phyloP scores from a whole-genome alignment of 352 stramenopile genomes.

The Pythium rhizo-oryzae region DNA sequence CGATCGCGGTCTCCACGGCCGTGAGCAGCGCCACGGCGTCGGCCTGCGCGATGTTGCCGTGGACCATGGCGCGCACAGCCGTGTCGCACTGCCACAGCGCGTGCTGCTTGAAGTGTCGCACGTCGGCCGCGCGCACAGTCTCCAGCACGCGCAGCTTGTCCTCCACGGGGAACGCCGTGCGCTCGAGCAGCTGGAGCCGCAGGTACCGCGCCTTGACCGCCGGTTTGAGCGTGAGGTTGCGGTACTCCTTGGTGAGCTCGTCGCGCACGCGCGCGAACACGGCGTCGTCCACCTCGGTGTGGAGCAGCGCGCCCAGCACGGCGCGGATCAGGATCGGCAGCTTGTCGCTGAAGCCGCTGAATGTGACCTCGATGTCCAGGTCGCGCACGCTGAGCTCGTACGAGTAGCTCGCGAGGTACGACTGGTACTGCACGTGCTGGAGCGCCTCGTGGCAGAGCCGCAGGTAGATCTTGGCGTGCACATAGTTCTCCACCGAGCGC shows the following conservation, averaged over 20 bases:
- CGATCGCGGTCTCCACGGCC: conserved; percentile 34
- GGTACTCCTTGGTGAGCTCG: conserved; percentile 68
- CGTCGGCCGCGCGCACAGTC: conserved; percentile 3
- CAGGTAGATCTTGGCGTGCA: conserved; percentile 71
- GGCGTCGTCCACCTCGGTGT: conserved; percentile 31
- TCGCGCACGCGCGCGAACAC: conserved; percentile 55
- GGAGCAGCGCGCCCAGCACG: conserved; percentile 49
- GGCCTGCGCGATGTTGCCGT: conserved; percentile 60
- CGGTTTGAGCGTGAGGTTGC: conserved; percentile 69
- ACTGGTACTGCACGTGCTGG: conserved; percentile 69
- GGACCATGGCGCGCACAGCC: conserved; percentile 47
- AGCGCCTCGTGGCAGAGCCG: conserved; percentile 66
- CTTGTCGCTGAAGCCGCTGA: conserved; percentile 76
- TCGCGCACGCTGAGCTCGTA: conserved; percentile 67
- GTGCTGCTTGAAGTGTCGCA: conserved; percentile 27
- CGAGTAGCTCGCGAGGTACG: conserved; percentile 52
- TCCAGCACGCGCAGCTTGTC: conserved; percentile 56
- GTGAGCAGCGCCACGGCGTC: conserved; percentile 42
- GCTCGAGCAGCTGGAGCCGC: conserved; percentile 70
- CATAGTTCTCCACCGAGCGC: conserved; percentile 41
- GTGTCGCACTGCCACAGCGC: conserved; percentile 32
- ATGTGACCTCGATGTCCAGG: conserved; percentile 63
- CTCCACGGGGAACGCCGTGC: conserved; percentile 52
- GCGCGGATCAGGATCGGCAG: conserved; percentile 52
- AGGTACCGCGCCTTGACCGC: conserved; percentile 68